Percentiles rank a stretch among this genome's conserved stretches.
Evolutionary conservation across 2,329 filamentous ascomycete species (phyloP).

Genomic region (Phialophora chinensis): DNA sequence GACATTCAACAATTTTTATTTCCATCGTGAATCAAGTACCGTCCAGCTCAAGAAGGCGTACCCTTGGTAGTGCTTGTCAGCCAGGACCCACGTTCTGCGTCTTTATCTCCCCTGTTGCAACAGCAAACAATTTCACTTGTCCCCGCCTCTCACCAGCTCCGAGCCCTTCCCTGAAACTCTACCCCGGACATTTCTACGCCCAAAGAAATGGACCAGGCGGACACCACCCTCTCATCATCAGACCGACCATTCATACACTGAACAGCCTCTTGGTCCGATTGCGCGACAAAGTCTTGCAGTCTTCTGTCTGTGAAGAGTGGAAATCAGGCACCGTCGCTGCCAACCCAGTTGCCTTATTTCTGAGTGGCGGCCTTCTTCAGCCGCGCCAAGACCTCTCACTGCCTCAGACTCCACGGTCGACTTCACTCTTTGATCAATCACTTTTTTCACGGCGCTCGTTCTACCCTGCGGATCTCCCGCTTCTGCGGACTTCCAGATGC

Average conservation of each 20-base stretch:
- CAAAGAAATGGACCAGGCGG: slow-evolving; percentile 27
- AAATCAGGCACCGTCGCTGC: slow-evolving; percentile 14
- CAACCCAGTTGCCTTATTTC: slow-evolving; percentile 27
- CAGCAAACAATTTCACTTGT: slow-evolving; percentile 11
- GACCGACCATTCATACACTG: slow-evolving; percentile 17
- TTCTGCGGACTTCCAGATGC: slow-evolving; percentile 29
- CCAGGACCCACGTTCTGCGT: slow-evolving; percentile 1
- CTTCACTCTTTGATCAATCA: slow-evolving; percentile 24
- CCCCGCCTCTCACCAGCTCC: slow-evolving; percentile 22
- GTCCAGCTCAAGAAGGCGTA: background rate
- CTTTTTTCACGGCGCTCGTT: slow-evolving; percentile 12
- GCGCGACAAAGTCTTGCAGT: background rate
- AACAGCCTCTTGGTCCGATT: slow-evolving; percentile 1
- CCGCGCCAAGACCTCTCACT: slow-evolving; percentile 35
- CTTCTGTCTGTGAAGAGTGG: slow-evolving; percentile 2
- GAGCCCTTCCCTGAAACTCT: slow-evolving; percentile 1
- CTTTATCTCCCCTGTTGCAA: background rate
- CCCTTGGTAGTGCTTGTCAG: background rate
- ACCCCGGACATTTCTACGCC: slow-evolving; percentile 8
- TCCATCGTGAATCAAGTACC: slow-evolving; percentile 1
- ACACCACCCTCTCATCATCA: slow-evolving; percentile 21
- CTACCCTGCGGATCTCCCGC: slow-evolving; percentile 16
- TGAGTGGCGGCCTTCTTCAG: slow-evolving; percentile 28
- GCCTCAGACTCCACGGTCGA: slow-evolving; percentile 22
- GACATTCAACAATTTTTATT: slow-evolving; percentile 10